Evolutionary conservation across 2,329 filamentous ascomycete species (phyloP).

Genomic region (Coniochaeta sp.): DNA sequence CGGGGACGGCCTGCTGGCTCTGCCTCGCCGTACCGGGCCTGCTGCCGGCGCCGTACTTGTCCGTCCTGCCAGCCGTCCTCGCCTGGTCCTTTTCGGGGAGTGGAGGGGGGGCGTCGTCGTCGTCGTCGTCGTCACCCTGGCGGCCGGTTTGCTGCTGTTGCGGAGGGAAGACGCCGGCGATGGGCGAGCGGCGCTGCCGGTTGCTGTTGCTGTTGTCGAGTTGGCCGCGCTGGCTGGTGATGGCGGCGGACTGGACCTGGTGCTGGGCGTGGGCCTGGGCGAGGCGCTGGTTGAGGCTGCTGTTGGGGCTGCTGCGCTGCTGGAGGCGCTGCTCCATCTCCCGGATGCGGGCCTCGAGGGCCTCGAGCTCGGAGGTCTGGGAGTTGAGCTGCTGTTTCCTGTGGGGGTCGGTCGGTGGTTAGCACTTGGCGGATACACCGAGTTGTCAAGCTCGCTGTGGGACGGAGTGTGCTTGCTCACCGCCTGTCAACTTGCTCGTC

Average conservation of each 20-base stretch:
- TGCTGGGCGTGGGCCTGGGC: constrained; percentile 14
- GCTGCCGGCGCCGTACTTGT: constrained; percentile 31
- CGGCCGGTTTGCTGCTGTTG: too few relatives aligned
- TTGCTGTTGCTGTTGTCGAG: constrained; percentile 11
- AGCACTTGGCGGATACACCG: constrained; percentile 5
- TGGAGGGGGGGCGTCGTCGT: constrained; percentile 8
- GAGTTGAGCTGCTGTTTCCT: constrained; percentile 75
- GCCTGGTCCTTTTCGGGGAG: constrained; percentile 21
- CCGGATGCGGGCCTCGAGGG: constrained; percentile 74
- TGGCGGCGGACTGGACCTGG: background rate
- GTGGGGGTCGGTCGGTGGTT: constrained; percentile 6
- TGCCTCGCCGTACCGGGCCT: constrained; percentile 47
- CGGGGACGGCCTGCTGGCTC: constrained; percentile 43
- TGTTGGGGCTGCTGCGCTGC: constrained; percentile 5
- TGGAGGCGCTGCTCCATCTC: constrained; percentile 75
- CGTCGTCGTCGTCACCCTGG: too few relatives aligned
- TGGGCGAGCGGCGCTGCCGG: constrained; percentile 19
- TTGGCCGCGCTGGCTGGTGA: background rate
- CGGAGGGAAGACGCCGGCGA: constrained; percentile 18
- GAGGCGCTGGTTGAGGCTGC: constrained; percentile 5
- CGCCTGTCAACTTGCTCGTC: constrained; percentile 66
- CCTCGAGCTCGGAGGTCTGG: constrained; percentile 74
- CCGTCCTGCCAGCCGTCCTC: constrained; percentile 16
- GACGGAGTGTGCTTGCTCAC: constrained; percentile 42
- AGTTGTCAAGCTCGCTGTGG: background rate